Evolutionary conservation across 1,139 yeast genomes (phyloP), one percentile per base, ranked within the genome.

Genomic region (Blastobotrys serpentis): DNA sequence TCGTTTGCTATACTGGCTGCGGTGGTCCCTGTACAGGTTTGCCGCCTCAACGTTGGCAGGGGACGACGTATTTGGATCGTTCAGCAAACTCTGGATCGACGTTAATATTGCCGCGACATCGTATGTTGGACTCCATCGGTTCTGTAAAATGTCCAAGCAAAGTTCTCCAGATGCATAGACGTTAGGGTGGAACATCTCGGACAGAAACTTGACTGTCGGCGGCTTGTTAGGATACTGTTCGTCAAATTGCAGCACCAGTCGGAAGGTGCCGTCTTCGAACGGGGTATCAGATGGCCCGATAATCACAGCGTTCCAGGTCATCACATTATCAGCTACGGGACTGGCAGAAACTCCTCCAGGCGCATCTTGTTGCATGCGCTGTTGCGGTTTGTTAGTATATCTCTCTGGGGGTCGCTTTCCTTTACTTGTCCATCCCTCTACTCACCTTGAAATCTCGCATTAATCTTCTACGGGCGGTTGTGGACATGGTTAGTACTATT

Each of bases 31-130:
- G 70, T 88, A 92, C 64, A 92, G 74, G 56, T 89, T 90, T 1
- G 98, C 97, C 2, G 98, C 98, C 67, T 94, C 99, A 5, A 88
- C 98, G 62, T 92, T 94, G 1, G 99, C 99, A 2, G 99, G 99
- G 22, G 96, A 86, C 49, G 89, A 82, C 49, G 92, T 94, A 67
- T 92, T 92, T 8, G 99, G 99, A 65, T 92, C 99, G 66, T 92
- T 92, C 57, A 92, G 74, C 54, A 92, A 76, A 53, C 94, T 83
- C 66, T 84, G 94, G 50, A 85, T 78, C 34, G 96, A 86, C 1
- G 98, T 92, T 59, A 92, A 74, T 49, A 92, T 92, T 23, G 96
- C 89, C n/a, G 96, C 90, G 37, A 92, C 99, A 64, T 94, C 98
- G 64, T 92, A 94, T 0, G 98, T 94, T 13, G 99, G 99, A 18